These are phyloP conservation scores for Jasminum sambac DNA, from an alignment of 257 asterid species.

Conservation along the genomic window DNA sequence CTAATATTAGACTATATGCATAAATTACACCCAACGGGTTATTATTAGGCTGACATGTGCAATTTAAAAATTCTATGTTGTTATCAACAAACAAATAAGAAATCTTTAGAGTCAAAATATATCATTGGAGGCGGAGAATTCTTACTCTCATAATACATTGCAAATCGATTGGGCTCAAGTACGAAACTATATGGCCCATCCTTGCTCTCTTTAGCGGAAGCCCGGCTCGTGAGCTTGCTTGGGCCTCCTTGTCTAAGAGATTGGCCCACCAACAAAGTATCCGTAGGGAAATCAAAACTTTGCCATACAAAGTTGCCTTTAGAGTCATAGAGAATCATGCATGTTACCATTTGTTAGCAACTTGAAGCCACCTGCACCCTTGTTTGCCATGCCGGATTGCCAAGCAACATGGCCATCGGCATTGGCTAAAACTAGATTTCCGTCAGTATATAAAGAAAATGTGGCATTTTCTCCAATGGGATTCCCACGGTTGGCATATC, in stretches of 20 bases:
- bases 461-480: slow-evolving; percentile 39
- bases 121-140: slow-evolving; percentile 21
- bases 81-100: background rate
- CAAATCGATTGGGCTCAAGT: slow-evolving; percentile 29
- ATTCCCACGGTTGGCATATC: slow-evolving; percentile 44
- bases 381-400: slow-evolving; percentile 35
- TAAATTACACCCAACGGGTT: slow-evolving; percentile 8
- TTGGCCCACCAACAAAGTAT: slow-evolving; percentile 36
- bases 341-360: slow-evolving; percentile 38
- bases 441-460: slow-evolving; percentile 22
- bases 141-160: slow-evolving; percentile 23
- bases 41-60: slow-evolving; percentile 16
- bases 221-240: slow-evolving; percentile 33
- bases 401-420: slow-evolving; percentile 34
- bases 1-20: slow-evolving; percentile 12
- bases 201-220: slow-evolving; percentile 9
- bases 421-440: slow-evolving; percentile 38
- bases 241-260: slow-evolving; percentile 26
- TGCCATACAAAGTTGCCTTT: slow-evolving; percentile 36
- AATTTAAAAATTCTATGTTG: slow-evolving; percentile 12
- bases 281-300: slow-evolving; percentile 38
- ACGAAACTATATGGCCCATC: slow-evolving; percentile 31
- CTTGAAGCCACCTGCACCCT: slow-evolving; percentile 29
- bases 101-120: slow-evolving; percentile 21
- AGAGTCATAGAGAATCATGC: slow-evolving; percentile 34